Evolutionary conservation across 805 yeast species (phyloP).

Genomic region (Scheffersomyces spartinae): DNA sequence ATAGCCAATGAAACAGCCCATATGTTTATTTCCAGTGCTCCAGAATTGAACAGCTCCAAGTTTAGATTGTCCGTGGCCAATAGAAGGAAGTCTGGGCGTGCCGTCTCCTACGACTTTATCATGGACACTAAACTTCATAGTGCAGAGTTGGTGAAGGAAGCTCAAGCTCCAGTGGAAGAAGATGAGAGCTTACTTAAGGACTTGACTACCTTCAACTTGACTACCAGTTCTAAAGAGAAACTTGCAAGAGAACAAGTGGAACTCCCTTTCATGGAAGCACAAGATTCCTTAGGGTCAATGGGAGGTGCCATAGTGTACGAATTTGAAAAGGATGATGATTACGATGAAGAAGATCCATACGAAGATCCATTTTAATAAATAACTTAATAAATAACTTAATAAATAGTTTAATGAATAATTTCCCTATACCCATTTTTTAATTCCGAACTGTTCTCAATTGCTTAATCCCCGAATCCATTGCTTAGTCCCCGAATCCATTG

Average conservation of each 20-base stretch:
- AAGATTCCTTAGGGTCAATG: conserved; percentile 39
- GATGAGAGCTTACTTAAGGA: conserved; percentile 50
- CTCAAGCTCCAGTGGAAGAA: conserved; percentile 18
- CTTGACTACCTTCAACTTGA: conserved; percentile 79
- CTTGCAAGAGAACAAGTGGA: conserved; percentile 76
- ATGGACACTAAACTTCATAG: conserved; percentile 40
- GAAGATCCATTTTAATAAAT: conserved; percentile 75
- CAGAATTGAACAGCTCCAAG: conserved; percentile 33
- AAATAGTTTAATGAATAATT: neutral
- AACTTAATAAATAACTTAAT: neutral
- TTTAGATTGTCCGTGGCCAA: conserved; percentile 47
- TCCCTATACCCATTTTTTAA: neutral
- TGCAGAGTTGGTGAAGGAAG: conserved; percentile 16
- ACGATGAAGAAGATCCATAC: conserved; percentile 95
- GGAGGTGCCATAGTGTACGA: conserved; percentile 96
- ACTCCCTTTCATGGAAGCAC: conserved; percentile 87
- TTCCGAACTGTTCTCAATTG: neutral
- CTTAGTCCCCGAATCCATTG: neutral
- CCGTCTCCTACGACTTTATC: conserved; percentile 42
- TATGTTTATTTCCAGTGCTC: too few species aligned
- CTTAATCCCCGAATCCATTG: neutral
- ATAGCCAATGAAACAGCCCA: conserved; percentile 26
- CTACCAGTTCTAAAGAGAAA: conserved; percentile 65
- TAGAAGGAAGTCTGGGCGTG: conserved; percentile 78
- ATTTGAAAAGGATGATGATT: conserved; percentile 93